Base-by-base conservation (phyloP, 2,329 filamentous ascomycete species). In the Microcera coccophila region DNA sequence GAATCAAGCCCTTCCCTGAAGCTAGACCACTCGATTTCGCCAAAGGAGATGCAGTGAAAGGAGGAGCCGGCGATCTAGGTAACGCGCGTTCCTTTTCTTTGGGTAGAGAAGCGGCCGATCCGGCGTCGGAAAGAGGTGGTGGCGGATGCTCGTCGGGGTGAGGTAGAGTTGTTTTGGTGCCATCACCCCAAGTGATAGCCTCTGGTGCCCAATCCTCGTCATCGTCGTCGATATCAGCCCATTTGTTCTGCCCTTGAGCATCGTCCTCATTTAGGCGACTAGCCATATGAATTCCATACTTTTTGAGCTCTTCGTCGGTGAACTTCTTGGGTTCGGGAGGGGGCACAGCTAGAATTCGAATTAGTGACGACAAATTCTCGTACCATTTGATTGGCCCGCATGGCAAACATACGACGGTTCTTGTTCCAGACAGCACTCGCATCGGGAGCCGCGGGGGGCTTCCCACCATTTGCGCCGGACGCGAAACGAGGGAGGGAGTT, bases 151-250 rank as follows among this genome's bases (percentile, higher is more conserved):
- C 79, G 29, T 84, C 80, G 38, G 74, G 70, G 48, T 82, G 77
- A 14, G 84, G 80, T 14, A 90, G 72, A 5, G 82, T 87, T 24
- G 85, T 85, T 64, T 91, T 91, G 37, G 87, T 93, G 41, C 87
- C 87, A 63, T 94, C 88, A 60, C 86, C 87, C 88, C 88, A 94
- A 45, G 87, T 87, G 52, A 93, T 89, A 39, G 85, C 81, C 51
- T 93, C 87, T 2, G 87, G 87, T 12, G 83, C 85, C 85, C 87
- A 91, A 58, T 91, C 87, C 28, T 93, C 88, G 57, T 90, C 86
- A 51, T 93, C 87, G 44, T 93, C 88, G 48, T 93, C 88, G 47
- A 91, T 90, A 59, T 94, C 88, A 18, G 87, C 88, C 88, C 88
- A 94, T 62, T 90, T 91, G 22, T 84, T 81, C 56, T 90, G 85